Conservation (phyloP, 129 eudicot genomes). For the Dittrichia graveolens region DNA sequence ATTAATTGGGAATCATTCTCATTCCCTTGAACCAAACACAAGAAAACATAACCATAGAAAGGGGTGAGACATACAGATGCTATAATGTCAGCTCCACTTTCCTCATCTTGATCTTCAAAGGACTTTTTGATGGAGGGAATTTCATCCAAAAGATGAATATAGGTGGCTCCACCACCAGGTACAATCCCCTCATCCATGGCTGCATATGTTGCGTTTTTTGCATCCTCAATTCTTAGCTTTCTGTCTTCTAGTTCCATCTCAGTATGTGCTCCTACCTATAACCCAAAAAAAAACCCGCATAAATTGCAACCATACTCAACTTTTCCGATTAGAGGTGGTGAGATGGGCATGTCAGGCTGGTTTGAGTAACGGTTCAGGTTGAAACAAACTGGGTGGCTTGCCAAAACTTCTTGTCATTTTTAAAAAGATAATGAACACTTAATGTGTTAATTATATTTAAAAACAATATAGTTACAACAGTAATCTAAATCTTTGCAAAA, state of each 20-base stretch:
- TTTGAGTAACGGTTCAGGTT: not conserved
- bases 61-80: slow-evolving; percentile 50
- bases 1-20: not conserved
- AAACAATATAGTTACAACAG: no score
- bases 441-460: no score
- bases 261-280: slow-evolving; percentile 88
- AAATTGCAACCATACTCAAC: not conserved
- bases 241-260: slow-evolving; percentile 89
- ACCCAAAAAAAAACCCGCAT: not conserved
- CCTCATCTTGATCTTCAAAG: slow-evolving; percentile 68
- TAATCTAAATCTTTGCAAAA: not conserved
- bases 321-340: not conserved
- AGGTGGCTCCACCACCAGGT: slow-evolving; percentile 97
- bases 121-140: slow-evolving; percentile 51
- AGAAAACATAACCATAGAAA: not conserved
- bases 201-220: slow-evolving; percentile 85
- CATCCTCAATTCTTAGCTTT: slow-evolving; percentile 87
- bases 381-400: not conserved
- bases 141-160: slow-evolving; percentile 74
- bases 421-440: no score
- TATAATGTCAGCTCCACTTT: slow-evolving; percentile 78
- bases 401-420: not conserved
- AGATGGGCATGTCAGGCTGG: not conserved
- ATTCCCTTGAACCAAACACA: not conserved
- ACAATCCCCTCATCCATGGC: slow-evolving; percentile 94